Percentiles rank a stretch among this genome's conserved stretches.
Conservation (phyloP, 2,329 filamentous ascomycete species). For the Diplodia corticola region DNA sequence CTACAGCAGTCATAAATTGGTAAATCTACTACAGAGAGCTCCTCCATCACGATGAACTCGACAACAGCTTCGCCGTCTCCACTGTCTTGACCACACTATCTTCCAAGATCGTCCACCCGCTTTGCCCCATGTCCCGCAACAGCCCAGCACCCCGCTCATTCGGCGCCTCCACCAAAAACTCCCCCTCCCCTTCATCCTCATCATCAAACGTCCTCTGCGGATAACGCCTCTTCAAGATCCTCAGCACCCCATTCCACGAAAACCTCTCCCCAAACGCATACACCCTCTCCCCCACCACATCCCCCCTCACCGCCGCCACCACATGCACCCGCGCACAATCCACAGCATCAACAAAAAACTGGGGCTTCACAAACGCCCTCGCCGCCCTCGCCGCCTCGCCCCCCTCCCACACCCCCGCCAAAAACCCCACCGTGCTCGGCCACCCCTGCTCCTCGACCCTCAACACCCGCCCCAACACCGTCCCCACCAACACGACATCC, state of each 20-base stretch:
- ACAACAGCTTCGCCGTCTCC: not conserved
- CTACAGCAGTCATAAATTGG: too few relatives aligned
- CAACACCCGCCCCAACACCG: constrained; percentile 25
- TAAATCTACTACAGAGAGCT: too few relatives aligned
- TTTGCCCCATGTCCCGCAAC: constrained; percentile 24
- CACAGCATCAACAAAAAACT: constrained; percentile 24
- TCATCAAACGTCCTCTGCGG: constrained; percentile 19
- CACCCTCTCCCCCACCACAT: constrained; percentile 25
- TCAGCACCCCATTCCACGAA: constrained; percentile 24
- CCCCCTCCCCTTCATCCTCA: constrained; percentile 24
- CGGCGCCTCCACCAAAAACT: constrained; percentile 20
- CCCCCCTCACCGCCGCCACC: constrained; percentile 25
- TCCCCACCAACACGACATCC: constrained; percentile 25
- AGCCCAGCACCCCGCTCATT: constrained; percentile 19
- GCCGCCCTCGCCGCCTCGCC: constrained; percentile 21
- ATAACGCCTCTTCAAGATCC: constrained; percentile 22
- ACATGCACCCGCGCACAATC: constrained; percentile 27
- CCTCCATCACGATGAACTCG: too few relatives aligned
- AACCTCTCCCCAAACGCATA: constrained; percentile 26
- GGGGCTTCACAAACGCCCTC: constrained; percentile 1
- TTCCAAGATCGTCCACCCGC: constrained; percentile 25
- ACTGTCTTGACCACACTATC: constrained; percentile 22
- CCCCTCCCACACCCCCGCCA: too few relatives aligned
- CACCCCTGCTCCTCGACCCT: constrained; percentile 23
- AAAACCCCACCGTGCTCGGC: constrained; percentile 25